phyloP scores from a whole-genome alignment of 768 basidiomycete genomes.

The Solioccasus polychromus region DNA sequence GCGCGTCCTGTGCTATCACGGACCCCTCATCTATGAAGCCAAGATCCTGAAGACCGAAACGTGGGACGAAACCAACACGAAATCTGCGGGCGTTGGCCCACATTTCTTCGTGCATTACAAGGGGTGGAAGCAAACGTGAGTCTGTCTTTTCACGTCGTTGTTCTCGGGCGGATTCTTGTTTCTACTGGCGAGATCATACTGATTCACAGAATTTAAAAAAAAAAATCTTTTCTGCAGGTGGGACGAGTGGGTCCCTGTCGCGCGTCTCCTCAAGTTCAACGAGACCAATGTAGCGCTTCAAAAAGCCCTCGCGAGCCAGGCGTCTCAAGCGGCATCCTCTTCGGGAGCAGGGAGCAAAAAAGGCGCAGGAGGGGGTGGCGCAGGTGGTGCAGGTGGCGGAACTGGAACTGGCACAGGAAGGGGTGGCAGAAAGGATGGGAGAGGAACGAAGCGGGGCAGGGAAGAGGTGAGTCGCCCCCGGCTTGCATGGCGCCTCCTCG shows the following conservation, averaged over 20 bases:
- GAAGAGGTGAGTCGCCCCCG: slow-evolving; percentile 56
- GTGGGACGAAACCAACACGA: slow-evolving; percentile 62
- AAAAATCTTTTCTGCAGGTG: slow-evolving; percentile 5
- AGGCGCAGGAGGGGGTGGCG: slow-evolving; percentile 18
- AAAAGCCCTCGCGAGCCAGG: slow-evolving; percentile 55
- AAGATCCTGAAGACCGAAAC: slow-evolving; percentile 75
- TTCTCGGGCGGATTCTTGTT: no score
- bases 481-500: neutral
- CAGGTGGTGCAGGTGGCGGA: slow-evolving; percentile 29
- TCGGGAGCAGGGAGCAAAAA: slow-evolving; percentile 31
- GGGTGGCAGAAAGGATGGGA: slow-evolving; percentile 54
- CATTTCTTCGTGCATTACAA: slow-evolving; percentile 98
- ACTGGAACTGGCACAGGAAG: slow-evolving; percentile 26
- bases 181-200: no score
- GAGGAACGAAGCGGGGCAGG: slow-evolving; percentile 67
- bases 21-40: slow-evolving; percentile 93
- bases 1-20: slow-evolving; percentile 90
- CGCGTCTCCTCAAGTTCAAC: slow-evolving; percentile 79
- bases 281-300: slow-evolving; percentile 78
- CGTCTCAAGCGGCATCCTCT: slow-evolving; percentile 40
- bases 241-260: slow-evolving; percentile 70
- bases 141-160: slow-evolving; percentile 2
- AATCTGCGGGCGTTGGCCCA: slow-evolving; percentile 60
- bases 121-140: slow-evolving; percentile 97
- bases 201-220: no score